These are phyloP conservation scores for Botrytis aclada DNA, from an alignment of 2,329 filamentous ascomycete genomes.

Conservation along the genomic window DNA sequence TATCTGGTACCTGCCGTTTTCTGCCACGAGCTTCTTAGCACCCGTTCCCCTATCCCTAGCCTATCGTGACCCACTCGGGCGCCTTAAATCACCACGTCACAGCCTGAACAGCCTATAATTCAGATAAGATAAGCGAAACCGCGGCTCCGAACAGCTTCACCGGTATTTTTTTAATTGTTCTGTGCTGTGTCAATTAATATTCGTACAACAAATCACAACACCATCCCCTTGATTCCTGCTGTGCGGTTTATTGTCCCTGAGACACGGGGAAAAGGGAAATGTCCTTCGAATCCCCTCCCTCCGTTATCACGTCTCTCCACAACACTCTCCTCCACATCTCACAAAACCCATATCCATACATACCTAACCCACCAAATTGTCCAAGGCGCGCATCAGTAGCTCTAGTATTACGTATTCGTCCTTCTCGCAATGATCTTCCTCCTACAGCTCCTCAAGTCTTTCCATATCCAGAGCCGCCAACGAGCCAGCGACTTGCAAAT, in stretches of 20 bases:
- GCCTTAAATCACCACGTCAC: conserved; percentile 8
- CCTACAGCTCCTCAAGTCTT: conserved; percentile 27
- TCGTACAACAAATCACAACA: conserved; percentile 1
- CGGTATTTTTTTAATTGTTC: neutral
- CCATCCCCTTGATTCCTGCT: neutral
- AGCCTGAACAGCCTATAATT: neutral
- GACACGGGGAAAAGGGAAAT: conserved; percentile 14
- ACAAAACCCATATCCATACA: conserved; percentile 46
- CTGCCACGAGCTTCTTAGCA: conserved; percentile 3
- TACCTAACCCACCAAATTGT: conserved; percentile 43
- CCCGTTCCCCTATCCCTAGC: conserved; percentile 1
- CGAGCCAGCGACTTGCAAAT: conserved; percentile 39
- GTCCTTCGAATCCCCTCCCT: conserved; percentile 18
- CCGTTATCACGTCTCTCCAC: conserved; percentile 31
- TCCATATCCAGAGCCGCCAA: conserved; percentile 23
- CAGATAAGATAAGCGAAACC: conserved; percentile 21
- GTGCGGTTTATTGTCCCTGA: neutral
- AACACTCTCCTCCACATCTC: conserved; percentile 38
- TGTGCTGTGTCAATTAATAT: neutral
- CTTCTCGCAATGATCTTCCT: conserved; percentile 54
- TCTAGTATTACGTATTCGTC: conserved; percentile 60
- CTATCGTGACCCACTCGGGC: neutral
- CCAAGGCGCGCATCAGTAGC: conserved; percentile 59
- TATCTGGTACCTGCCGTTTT: neutral
- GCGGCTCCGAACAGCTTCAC: neutral